Percentiles rank a stretch among this genome's conserved stretches.
phyloP scores from a whole-genome alignment of 495 filamentous ascomycete genomes.

The Xylaria longipes region DNA sequence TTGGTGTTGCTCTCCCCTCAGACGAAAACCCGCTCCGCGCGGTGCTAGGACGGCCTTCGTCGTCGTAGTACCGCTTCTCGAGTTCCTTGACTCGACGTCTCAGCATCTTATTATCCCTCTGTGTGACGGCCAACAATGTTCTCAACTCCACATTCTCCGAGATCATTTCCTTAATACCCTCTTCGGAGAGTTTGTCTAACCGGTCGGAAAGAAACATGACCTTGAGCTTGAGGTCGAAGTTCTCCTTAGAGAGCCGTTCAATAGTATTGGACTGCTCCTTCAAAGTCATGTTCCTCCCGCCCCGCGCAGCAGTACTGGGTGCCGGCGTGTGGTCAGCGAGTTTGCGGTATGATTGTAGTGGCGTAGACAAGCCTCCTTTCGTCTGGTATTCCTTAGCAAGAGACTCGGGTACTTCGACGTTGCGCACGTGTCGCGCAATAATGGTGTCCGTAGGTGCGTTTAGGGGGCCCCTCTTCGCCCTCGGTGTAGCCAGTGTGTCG shows the following conservation, averaged over 20 bases:
- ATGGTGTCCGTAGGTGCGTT: conserved; percentile 82
- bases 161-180: conserved; percentile 96
- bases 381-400: conserved; percentile 81
- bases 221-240: conserved; percentile 97
- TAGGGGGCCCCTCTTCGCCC: conserved; percentile 57
- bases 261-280: conserved; percentile 98
- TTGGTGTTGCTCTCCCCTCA: conserved; percentile 56
- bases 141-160: conserved; percentile 95
- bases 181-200: conserved; percentile 90
- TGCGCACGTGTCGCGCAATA: conserved; percentile 83
- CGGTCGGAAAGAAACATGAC: conserved; percentile 96
- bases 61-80: conserved; percentile 82
- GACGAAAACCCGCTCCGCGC: conserved; percentile 52
- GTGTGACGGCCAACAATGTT: conserved; percentile 82
- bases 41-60: conserved; percentile 66
- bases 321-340: conserved; percentile 60
- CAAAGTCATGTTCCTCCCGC: conserved; percentile 84
- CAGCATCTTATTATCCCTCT: conserved; percentile 85
- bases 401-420: conserved; percentile 88
- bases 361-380: conserved; percentile 60
- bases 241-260: conserved; percentile 91
- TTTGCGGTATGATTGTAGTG: conserved; percentile 46
- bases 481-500: conserved; percentile 51
- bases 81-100: conserved; percentile 80
- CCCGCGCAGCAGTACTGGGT: conserved; percentile 61